A percentile compares a stretch with the other conserved stretches of the same genome.
Evolutionary conservation across 306 rosid genomes (phyloP).

Genomic region (Carpinus fangiana): DNA sequence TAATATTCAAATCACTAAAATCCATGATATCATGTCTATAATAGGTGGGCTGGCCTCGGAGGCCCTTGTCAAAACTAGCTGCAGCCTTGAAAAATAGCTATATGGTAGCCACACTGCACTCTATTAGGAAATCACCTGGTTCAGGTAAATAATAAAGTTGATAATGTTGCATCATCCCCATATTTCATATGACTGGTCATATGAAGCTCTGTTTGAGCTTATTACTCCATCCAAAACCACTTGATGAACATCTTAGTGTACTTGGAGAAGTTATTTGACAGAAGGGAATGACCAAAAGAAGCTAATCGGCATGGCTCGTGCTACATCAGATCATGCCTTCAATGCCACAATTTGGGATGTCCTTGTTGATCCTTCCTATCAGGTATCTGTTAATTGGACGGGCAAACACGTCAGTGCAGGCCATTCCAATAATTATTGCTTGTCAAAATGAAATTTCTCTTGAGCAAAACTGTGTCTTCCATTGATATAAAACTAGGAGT

Average conservation of each 20-base stretch:
- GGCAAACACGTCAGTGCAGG: not conserved
- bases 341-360: conserved; percentile 99
- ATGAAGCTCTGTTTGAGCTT: conserved; percentile 33
- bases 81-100: conserved; percentile 92
- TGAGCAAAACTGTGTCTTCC: conserved; percentile 6
- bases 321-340: conserved; percentile 97
- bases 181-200: conserved; percentile 24
- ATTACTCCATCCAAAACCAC: conserved; percentile 51
- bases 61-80: conserved; percentile 79
- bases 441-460: not conserved
- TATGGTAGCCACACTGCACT: conserved; percentile 84
- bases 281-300: conserved; percentile 72
- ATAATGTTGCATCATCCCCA: conserved; percentile 27
- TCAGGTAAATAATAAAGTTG: conserved; percentile 61
- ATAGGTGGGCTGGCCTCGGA: conserved; percentile 98
- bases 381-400: conserved; percentile 46
- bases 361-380: conserved; percentile 89
- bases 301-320: conserved; percentile 98
- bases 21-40: conserved; percentile 18
- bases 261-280: conserved; percentile 99
- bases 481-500: conserved; percentile 5
- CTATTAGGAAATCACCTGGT: conserved; percentile 65
- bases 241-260: conserved; percentile 89
- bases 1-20: conserved; percentile 9
- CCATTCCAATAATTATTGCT: not conserved